A percentile compares a stretch with the other conserved stretches of the same genome.
phyloP scores from a whole-genome alignment of 2,329 filamentous ascomycete genomes.

The Volutella citrinella region DNA sequence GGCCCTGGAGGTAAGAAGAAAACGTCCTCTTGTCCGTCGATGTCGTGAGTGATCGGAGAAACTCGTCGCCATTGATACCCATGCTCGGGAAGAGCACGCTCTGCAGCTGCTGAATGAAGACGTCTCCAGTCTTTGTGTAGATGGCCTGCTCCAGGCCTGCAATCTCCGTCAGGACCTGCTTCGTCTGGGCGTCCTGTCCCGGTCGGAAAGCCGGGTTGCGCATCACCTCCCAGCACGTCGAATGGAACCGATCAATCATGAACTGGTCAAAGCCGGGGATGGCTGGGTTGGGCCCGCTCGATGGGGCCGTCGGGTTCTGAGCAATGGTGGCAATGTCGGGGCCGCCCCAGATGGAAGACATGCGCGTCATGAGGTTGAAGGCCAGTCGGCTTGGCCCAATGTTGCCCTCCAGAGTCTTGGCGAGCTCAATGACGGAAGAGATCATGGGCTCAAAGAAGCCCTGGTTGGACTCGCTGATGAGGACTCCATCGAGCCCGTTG shows the following conservation, averaged over 20 bases:
- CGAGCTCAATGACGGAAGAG: conserved; percentile 78
- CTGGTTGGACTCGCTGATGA: conserved; percentile 89
- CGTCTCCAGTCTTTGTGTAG: conserved; percentile 82
- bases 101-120: conserved; percentile 70
- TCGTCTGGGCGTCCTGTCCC: conserved; percentile 78
- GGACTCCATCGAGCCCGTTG: conserved; percentile 83
- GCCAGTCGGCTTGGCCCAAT: conserved; percentile 65
- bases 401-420: conserved; percentile 69
- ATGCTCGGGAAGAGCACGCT: conserved; percentile 61
- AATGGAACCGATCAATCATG: conserved; percentile 84
- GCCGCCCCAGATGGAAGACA: conserved; percentile 88
- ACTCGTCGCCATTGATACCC: conserved; percentile 60
- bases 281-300: conserved; percentile 49
- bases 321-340: conserved; percentile 66
- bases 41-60: conserved; percentile 56
- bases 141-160: conserved; percentile 84
- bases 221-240: conserved; percentile 85
- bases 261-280: conserved; percentile 91
- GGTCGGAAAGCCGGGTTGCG: conserved; percentile 76
- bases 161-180: conserved; percentile 84
- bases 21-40: conserved; percentile 60
- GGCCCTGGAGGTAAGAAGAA: conserved; percentile 59
- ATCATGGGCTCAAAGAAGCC: conserved; percentile 86
- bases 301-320: conserved; percentile 47
- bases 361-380: conserved; percentile 76